These are phyloP conservation scores for Oryza brachyantha DNA, from an alignment of 176 grass and related monocot genomes.

Conservation along the genomic window DNA sequence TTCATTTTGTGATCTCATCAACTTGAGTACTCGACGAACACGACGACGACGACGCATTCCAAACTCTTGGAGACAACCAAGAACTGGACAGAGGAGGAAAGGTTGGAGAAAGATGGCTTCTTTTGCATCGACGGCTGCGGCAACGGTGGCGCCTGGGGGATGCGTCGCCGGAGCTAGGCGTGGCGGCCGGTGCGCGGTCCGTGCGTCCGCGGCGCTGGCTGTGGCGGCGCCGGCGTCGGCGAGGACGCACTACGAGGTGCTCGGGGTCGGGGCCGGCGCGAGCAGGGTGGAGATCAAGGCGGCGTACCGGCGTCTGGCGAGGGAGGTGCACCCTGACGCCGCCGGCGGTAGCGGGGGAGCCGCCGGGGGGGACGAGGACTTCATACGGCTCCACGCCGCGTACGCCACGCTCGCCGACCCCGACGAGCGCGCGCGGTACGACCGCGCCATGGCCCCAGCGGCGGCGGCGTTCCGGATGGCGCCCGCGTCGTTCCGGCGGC, in stretches of 20 bases:
- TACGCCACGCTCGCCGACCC: conserved; percentile 73
- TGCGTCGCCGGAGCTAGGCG: not conserved
- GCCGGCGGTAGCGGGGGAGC: not conserved
- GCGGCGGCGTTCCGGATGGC: not conserved
- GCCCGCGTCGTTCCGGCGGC: not conserved
- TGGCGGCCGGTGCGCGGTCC: not conserved
- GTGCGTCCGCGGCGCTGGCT: not conserved
- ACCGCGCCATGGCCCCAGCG: conserved; percentile 22
- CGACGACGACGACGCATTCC: not conserved
- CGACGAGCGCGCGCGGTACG: conserved; percentile 65
- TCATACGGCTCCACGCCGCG: conserved; percentile 67
- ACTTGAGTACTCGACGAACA: too few relatives aligned
- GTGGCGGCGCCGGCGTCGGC: not conserved
- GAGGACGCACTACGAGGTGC: conserved; percentile 64
- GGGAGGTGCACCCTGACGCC: conserved; percentile 70
- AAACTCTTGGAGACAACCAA: not conserved
- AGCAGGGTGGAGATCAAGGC: conserved; percentile 62
- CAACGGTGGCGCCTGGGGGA: not conserved
- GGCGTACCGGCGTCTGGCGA: conserved; percentile 64
- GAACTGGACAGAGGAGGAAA: not conserved
- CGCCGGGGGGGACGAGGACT: conserved; percentile 22
- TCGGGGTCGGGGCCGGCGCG: conserved; percentile 41
- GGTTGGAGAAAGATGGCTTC: not conserved
- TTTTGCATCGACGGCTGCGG: not conserved
- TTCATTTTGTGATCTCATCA: not conserved